Base-by-base conservation (phyloP, 1,284 basidiomycete species). In the Naganishia sp. region DNA sequence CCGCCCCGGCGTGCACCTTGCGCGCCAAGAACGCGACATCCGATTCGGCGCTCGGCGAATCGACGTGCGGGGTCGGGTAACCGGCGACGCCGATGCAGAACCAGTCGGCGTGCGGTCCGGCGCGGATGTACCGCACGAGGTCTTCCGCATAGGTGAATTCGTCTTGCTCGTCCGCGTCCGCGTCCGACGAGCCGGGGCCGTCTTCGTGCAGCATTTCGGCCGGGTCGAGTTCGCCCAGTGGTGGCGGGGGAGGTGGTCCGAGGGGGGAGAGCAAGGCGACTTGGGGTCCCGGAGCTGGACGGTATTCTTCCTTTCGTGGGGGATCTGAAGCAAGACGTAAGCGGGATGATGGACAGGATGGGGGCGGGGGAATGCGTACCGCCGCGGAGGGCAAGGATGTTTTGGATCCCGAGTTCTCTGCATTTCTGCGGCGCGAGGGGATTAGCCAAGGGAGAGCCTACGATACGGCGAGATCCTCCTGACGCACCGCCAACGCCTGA, bases 31-130 rank as follows among this genome's bases (percentile, higher is more conserved):
- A 83, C 2, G 83, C 80, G 23, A 99, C 83, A 73, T 95, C 90
- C n/a, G 81, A 81, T 59, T 90, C 87, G 69, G 86, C 86, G 6
- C 81, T 78, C 25, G 84, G 81, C 52, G 84, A 84, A 72, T 92
- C 89, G 5, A 88, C 84, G 76, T 97, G 91, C 2, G 93, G 92
- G 72, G 98, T 94, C 0, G 96, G 94, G 73, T 98, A 98, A 18
- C 88, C 88, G 78, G 92, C 91, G 64, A 94, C 92, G 64, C 91
- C 94, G 71, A 99, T 86, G 77, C 92, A 96, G 78, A 99, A 98
- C 72, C 88, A 84, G 60, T 89, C 85, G 77, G 98, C 98, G 72
- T 87, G 84, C 60, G 89, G 85, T 46, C 88, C 86, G 77, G 94
- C 91, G 54, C 90, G 87, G 72, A 99, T 97, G 77, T 96, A 95